Conservation (phyloP, 164 flowering plant species). For the Chloranthus sessilifolius region DNA sequence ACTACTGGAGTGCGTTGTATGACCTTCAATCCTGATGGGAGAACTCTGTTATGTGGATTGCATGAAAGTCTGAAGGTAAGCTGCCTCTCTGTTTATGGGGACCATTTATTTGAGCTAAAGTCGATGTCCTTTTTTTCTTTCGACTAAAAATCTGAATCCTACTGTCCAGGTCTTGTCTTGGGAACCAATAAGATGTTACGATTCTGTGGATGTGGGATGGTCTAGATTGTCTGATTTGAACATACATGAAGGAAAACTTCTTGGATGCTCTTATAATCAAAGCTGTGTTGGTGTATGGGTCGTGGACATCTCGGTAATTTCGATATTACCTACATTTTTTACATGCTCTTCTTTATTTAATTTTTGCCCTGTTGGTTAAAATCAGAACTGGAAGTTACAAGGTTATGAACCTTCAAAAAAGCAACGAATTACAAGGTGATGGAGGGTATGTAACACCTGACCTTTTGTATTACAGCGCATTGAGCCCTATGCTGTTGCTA, state of each 20-base stretch:
- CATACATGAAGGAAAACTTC: slow-evolving; percentile 97
- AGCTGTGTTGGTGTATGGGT: slow-evolving; percentile 99
- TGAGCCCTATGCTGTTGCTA: slow-evolving; percentile 68
- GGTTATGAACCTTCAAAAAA: too few relatives aligned
- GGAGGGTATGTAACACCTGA: slow-evolving; percentile 7
- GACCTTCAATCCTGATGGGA: slow-evolving; percentile 95
- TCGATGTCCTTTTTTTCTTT: slow-evolving; percentile 3
- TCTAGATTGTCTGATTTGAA: slow-evolving; percentile 89
- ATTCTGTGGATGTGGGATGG: slow-evolving; percentile 97
- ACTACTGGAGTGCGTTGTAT: slow-evolving; percentile 80
- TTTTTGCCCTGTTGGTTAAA: slow-evolving; percentile 4
- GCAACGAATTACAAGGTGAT: slow-evolving; percentile 11
- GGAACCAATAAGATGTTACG: slow-evolving; percentile 95
- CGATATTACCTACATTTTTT: slow-evolving; percentile 5
- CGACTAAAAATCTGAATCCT: neutral
- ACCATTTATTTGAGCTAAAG: too few relatives aligned
- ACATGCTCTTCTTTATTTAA: neutral
- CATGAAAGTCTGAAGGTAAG: slow-evolving; percentile 88
- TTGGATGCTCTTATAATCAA: slow-evolving; percentile 97
- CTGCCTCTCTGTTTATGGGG: slow-evolving; percentile 1
- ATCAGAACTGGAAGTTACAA: too few relatives aligned
- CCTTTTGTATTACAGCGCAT: slow-evolving; percentile 49
- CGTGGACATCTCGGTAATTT: slow-evolving; percentile 83
- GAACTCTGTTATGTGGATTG: slow-evolving; percentile 87
- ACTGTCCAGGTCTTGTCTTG: slow-evolving; percentile 73